Evolutionary conservation across 352 stramenopile genomes (phyloP).

Genomic region (Saprolegnia parasitica): DNA sequence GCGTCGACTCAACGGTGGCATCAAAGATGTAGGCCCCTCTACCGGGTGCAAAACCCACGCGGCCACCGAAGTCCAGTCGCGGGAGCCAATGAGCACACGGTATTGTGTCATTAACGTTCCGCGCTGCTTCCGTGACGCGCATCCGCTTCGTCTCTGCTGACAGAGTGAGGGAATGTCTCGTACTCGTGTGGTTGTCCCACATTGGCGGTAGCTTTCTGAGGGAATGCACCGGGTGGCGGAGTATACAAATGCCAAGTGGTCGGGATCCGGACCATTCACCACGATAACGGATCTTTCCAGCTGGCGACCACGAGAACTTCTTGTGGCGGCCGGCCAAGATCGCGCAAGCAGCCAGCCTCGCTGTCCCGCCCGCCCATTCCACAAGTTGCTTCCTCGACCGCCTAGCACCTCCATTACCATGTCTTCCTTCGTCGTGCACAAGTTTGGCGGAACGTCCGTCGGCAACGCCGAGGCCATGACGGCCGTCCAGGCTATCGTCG

Average conservation of each 20-base stretch:
- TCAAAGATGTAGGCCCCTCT: neutral
- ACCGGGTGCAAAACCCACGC: neutral
- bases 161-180: neutral
- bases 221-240: neutral
- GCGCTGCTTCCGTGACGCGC: neutral
- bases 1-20: neutral
- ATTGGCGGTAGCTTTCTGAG: neutral
- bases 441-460: slow-evolving; percentile 96
- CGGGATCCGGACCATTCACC: neutral
- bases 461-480: slow-evolving; percentile 90
- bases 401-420: neutral
- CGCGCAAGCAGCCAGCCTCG: neutral
- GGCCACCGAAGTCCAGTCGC: neutral
- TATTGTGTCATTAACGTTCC: neutral
- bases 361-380: neutral
- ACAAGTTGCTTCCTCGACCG: neutral
- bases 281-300: neutral
- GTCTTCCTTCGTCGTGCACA: slow-evolving; percentile 88
- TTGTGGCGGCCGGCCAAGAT: slow-evolving; percentile 13
- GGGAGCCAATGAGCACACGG: neutral
- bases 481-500: slow-evolving; percentile 68
- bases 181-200: neutral
- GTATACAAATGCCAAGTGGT: slow-evolving; percentile 11
- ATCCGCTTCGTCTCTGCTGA: neutral
- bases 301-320: slow-evolving; percentile 12